Evolutionary conservation across 169 alveolate species (phyloP), one percentile per base, ranked within the genome.

Genomic region (Amoebophrya sp.): DNA sequence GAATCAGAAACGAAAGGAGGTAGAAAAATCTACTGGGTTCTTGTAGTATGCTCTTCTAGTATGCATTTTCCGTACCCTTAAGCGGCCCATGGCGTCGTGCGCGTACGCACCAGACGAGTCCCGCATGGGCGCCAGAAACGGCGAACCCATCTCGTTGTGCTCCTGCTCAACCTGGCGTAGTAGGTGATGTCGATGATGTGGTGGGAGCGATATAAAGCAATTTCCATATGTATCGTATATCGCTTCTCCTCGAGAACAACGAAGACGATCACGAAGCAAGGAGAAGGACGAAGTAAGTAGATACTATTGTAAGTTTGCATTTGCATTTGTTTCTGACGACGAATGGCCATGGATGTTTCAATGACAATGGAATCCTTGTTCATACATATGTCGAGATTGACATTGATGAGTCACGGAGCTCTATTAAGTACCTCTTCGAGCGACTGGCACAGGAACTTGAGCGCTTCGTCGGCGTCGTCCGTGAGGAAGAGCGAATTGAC

Each of bases 41-140:
- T n/a, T n/a, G n/a, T n/a, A n/a, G n/a, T n/a, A n/a, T n/a, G n/a
- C n/a, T n/a, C n/a, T n/a, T n/a, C n/a, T n/a, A n/a, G n/a, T n/a
- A n/a, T n/a, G n/a, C n/a, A n/a, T n/a, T n/a, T n/a, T n/a, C n/a
- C n/a, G n/a, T n/a, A n/a, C n/a, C n/a, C n/a, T n/a, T n/a, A 58
- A 2, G 78, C 78, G 78, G 34, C 78, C 78, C 34, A 16, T 58
- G 34, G 78, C 78, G 34, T 58, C 78, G 78, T 58, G 78, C 26
- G 23, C 39, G 78, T 58, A 58, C 4, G 34, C 78, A 16, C 78
- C 78, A 13, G 7, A 29, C 29, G 29, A 2, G 34, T 58, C 78
- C 78, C 78, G 78, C 78, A 58, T 58, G 26, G 78, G 78, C 78
- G 78, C 78, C 26, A 58, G 78, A 58, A 58, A 58, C 34, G 78